Evolutionary conservation across 176 grass and related monocot species (phyloP), one percentile per base, ranked within the genome.

Genomic region (Lolium multiflorum): DNA sequence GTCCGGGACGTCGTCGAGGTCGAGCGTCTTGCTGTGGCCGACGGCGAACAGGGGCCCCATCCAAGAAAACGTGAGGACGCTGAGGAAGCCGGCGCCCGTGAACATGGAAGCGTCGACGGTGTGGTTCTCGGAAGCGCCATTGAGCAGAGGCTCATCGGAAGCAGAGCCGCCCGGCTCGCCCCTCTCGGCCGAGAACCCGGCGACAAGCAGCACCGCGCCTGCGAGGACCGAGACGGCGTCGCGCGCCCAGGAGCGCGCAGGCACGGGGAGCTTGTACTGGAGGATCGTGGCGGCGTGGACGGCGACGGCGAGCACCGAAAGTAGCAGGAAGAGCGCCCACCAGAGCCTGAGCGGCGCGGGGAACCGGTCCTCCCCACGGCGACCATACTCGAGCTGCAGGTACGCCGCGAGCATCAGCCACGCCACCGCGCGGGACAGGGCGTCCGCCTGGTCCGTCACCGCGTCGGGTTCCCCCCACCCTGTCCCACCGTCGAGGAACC

Each of bases 11-110:
- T 98, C 96, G 38, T 93, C 82, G 28, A 98, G 78, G 49, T 91
- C 83, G 3, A 98, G 83, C 20, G 91, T 91, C 86, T 95, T 95
- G 67, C 48, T 87, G 51, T 89, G 48, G 39, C 96, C 96, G 6
- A 82, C 51, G 70, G 95, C 73, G 52, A 98, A 83, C 28, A 98
- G 64, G 0, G 91, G 88, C 0, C 83, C 81, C 75, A 98, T 76
- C 93, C 95, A 95, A 41, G 89, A 94, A 86, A 98, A 98, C 17
- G 81, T 94, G 39, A 98, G 91, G 64, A 51, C 10, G 56, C 88
- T 98, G 59, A 98, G 66, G 52, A 95, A 91, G 10, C 93, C 89
- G 6, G 86, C 91, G 81, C 91, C 85, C 9, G 76, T 79, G 66
- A 90, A 94, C 56, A 71, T 28, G 25, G 96, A 92, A 54, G 80